A percentile compares a stretch with the other conserved stretches of the same genome.
Conservation (phyloP, 73 alveolate genomes). For the Effrenium voratum region DNA sequence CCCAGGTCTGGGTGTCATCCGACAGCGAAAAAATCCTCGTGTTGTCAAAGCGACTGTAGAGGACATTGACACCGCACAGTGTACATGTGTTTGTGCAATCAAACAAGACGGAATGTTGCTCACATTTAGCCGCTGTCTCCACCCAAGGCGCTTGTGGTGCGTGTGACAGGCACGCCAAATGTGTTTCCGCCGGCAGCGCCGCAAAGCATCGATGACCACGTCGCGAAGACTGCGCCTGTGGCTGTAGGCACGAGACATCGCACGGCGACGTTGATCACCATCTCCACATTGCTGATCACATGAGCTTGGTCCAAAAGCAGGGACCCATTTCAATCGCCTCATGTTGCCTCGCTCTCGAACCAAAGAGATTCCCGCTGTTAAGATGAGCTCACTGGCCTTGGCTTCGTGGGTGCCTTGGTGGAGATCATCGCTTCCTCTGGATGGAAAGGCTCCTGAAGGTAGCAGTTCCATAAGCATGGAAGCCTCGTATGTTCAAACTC, state of each 20-base stretch:
- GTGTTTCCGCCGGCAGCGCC: constrained; percentile 41
- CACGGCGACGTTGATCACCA: too few relatives aligned
- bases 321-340: too few relatives aligned
- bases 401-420: constrained; percentile 35
- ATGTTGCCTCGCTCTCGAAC: too few relatives aligned
- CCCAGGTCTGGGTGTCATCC: constrained; percentile 73
- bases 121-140: too few relatives aligned
- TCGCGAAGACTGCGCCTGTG: too few relatives aligned
- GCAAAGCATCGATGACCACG: constrained; percentile 1
- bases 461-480: neutral
- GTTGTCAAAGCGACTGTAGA: neutral
- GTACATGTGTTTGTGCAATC: neutral
- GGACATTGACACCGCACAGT: neutral
- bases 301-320: too few relatives aligned
- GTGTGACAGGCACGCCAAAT: constrained; percentile 79
- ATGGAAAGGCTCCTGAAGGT: constrained; percentile 45
- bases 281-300: too few relatives aligned
- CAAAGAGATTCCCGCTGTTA: too few relatives aligned
- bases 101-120: neutral
- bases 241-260: too few relatives aligned
- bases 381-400: too few relatives aligned
- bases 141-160: constrained; percentile 74
- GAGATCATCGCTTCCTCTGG: constrained; percentile 79
- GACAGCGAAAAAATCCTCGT: constrained; percentile 69
- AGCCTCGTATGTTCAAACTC: neutral